Conservation (phyloP, 2,329 filamentous ascomycete genomes). For the Aureobasidium uvarum region DNA sequence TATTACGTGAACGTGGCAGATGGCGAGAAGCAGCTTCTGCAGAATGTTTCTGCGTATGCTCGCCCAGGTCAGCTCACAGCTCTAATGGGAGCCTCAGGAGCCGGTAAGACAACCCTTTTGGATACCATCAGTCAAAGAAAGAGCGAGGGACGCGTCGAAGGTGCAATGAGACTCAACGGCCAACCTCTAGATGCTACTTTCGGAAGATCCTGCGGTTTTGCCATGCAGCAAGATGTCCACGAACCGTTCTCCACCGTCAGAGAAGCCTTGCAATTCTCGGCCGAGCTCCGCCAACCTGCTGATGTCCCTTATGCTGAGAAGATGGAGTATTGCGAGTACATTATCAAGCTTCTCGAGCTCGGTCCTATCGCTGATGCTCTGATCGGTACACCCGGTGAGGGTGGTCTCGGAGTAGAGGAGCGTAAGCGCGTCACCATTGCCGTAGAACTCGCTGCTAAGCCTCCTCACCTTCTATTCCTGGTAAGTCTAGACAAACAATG, state of each 20-base stretch:
- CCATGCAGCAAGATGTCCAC: constrained; percentile 70
- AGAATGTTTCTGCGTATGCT: constrained; percentile 55
- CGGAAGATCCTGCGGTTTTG: constrained; percentile 65
- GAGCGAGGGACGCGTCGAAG: constrained; percentile 61
- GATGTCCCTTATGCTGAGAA: constrained; percentile 57
- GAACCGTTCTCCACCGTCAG: constrained; percentile 56
- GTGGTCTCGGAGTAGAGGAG: constrained; percentile 62
- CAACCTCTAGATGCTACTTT: constrained; percentile 57
- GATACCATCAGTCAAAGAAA: constrained; percentile 60
- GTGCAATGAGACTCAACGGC: constrained; percentile 65
- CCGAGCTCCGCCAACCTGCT: constrained; percentile 57
- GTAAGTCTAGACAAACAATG: not conserved
- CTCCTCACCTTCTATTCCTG: constrained; percentile 61
- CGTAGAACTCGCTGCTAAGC: constrained; percentile 42
- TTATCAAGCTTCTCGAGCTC: constrained; percentile 67
- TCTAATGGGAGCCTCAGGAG: constrained; percentile 74
- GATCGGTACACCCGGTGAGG: constrained; percentile 63
- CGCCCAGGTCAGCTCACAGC: constrained; percentile 57
- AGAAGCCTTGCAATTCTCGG: constrained; percentile 56
- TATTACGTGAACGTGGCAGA: constrained; percentile 56
- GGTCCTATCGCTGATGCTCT: constrained; percentile 64
- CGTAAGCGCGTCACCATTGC: constrained; percentile 62
- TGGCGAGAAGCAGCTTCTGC: constrained; percentile 52
- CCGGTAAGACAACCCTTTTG: constrained; percentile 83
- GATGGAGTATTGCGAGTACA: constrained; percentile 62